Evolutionary conservation across 192 early-diverging fungal genomes (phyloP), one percentile per base, ranked within the genome.

Genomic region (Globomyces pollinis-pini): DNA sequence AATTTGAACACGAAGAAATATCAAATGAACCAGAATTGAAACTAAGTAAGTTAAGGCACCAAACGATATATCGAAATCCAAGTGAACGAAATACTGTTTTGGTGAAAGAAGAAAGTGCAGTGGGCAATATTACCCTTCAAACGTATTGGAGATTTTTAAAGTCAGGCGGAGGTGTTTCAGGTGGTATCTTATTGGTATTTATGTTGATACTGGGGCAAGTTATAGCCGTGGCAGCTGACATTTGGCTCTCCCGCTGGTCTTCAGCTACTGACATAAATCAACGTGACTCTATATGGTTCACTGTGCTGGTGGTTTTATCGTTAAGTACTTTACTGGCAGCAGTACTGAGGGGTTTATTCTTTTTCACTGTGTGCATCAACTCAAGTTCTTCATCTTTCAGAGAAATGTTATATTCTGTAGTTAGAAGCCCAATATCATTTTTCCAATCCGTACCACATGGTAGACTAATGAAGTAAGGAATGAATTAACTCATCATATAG

Each of bases 401-500:
- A 21, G 49, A 62, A n/a, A 75, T 80, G 69, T 35, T 81, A n/a
- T 33, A 58, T 2, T 18, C 58, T 7, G 73, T 85, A 2, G 61
- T 86, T 51, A 41, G 53, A 21, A 53, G 63, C 1, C 78, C 80
- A 8, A 73, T 89, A 64, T 59, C 61, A 15, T 84, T 83, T 51
- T 88, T 91, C 60, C 62, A 78, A 1, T 50, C 41, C 34, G 76
- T 78, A 50, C 74, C 86, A 0, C 75, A 80, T 8, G 89, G 88
- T 6, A 68, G 76, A 13, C 59, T 89, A 2, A 50, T 89, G 34
- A 77, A 85, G n/a, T 47, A 47, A 47, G n/a, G 11, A 15, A 8
- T 47, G 11, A 26, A 28, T 47, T 28, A 47, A 20, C 41, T 76
- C 70, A 8, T 49, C 28, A 70, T 49, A n/a, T n/a, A n/a, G n/a